Evolutionary conservation across 768 basidiomycete species (phyloP).

Genomic region (Pisolithus microcarpus): DNA sequence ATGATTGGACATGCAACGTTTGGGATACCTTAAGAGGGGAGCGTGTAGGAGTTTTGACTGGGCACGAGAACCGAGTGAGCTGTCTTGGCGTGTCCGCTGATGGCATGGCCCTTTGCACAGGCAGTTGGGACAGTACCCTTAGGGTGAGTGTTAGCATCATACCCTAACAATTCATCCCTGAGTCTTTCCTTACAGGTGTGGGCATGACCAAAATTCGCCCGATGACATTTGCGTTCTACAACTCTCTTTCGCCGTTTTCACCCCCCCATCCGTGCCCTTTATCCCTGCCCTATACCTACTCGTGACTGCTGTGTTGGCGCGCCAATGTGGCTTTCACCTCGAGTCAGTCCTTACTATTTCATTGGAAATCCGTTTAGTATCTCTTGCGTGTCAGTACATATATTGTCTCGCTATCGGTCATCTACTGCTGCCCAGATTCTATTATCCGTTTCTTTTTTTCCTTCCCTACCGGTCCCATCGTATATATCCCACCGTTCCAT

Average conservation of each 20-base stretch:
- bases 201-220: slow-evolving; percentile 51
- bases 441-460: slow-evolving; percentile 24
- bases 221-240: slow-evolving; percentile 15
- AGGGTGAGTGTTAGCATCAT: slow-evolving; percentile 50
- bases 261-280: slow-evolving; percentile 37
- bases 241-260: slow-evolving; percentile 18
- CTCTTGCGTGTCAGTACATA: slow-evolving; percentile 32
- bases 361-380: slow-evolving; percentile 29
- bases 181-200: slow-evolving; percentile 52
- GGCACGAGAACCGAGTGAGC: slow-evolving; percentile 96
- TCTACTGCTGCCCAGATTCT: slow-evolving; percentile 27
- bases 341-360: slow-evolving; percentile 59
- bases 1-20: slow-evolving; percentile 99
- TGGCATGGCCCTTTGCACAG: slow-evolving; percentile 98
- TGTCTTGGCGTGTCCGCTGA: slow-evolving; percentile 94
- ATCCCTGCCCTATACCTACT: slow-evolving; percentile 50
- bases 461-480: slow-evolving; percentile 29
- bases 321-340: slow-evolving; percentile 40
- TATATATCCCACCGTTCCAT: slow-evolving; percentile 42
- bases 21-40: slow-evolving; percentile 99
- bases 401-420: slow-evolving; percentile 28
- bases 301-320: slow-evolving; percentile 29
- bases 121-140: slow-evolving; percentile 96
- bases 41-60: slow-evolving; percentile 93
- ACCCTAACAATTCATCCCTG: slow-evolving; percentile 3